Base-by-base conservation (phyloP, 306 rosid species). In the Urtica urens region DNA sequence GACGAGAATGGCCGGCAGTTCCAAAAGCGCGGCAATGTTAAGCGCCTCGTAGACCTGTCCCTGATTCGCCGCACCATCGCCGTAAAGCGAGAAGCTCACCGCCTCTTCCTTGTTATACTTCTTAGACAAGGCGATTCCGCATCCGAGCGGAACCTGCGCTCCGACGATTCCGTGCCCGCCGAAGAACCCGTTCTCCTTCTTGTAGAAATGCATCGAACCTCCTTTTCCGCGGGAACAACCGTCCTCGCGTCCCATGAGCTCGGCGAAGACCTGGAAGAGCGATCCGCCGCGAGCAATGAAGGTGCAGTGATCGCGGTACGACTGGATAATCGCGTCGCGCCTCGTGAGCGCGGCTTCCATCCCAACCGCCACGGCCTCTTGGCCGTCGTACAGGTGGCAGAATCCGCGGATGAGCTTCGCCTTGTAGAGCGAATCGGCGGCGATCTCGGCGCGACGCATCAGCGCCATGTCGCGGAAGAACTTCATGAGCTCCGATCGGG, bases 131-230 rank as follows among this genome's bases (percentile, higher is more conserved):
- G 97, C 95, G 48, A 90, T 59, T 0, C 97, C 97, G 60, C 92
- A 81, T 1, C 97, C 97, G 0, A 90, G 48, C 0, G 95, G 97
- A 1, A 90, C 38, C 72, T 90, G 95, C 55, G 97, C 97, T n/a
- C 95, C 95, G 10, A 84, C 95, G 10, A 90, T 90, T 0, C 97
- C 95, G 9, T 90, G 97, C 0, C 95, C 97, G 13, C 97, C 95
- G 28, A 60, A 90, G 46, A 90, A 90, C 7, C 83, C 78, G 10
- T 69, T 20, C 0, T 81, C 79, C 69, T 90, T 90, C 67, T 55
- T 77, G 52, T 90, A 90, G 35, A 90, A 84, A 45, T 90, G 97
- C 97, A 90, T 90, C 0, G 97, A 90, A 1, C 97, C 97, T 3
- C 97, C 95, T 35, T 84, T 90, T 1, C 97, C 97, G 6, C 53